Base-by-base conservation (phyloP, 2,329 filamentous ascomycete genomes). In the Ramichloridium luteum region DNA sequence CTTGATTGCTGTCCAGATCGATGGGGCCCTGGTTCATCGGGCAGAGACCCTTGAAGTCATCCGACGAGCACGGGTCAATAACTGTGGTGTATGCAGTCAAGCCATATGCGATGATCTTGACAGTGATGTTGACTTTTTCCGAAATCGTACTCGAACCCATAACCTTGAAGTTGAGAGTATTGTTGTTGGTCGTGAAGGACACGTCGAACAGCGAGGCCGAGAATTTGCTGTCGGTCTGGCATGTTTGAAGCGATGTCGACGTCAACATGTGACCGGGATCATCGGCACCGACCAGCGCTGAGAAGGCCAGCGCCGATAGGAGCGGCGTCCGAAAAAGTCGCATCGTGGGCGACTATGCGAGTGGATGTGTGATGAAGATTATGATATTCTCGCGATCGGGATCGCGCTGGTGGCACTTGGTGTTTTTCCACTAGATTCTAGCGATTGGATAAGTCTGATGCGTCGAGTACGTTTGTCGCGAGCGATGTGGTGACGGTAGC, bases 181-280 rank as follows among this genome's bases (percentile, higher is more conserved):
- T 68, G 60, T 93, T 92, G 53, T 68, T 64, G 17, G 81, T 80
- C 2, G 77, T 83, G 59, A 82, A 83, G 42, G 74, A 63, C 56
- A 93, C 80, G 47, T 92, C 79, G 72, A 94, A 93, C 37, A 90
- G 69, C 47, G 79, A 85, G 47, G 86, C 85, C 4, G 81, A 80
- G 58, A 94, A 92, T 51, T 76, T 77, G 16, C 81, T 88, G 58
- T 88, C 78, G 37, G 74, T 65, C 67, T 86, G 80, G 60, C 86
- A 94, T 28, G 80, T 71, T 57, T 82, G 85, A 46, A 94, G 70
- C 15, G 86, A 92, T 53, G 72, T 81, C 34, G 86, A 90, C 48
- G 77, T 67, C 49, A 96, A 80, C 51, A 83, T 65, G 42, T 68
- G 69, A 51, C 74, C 67, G 40, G 73, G 8, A 8, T 8, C 8